Percentiles rank a stretch among this genome's conserved stretches.
Conservation (phyloP, 257 asterid species). For the Jasminum sambac region DNA sequence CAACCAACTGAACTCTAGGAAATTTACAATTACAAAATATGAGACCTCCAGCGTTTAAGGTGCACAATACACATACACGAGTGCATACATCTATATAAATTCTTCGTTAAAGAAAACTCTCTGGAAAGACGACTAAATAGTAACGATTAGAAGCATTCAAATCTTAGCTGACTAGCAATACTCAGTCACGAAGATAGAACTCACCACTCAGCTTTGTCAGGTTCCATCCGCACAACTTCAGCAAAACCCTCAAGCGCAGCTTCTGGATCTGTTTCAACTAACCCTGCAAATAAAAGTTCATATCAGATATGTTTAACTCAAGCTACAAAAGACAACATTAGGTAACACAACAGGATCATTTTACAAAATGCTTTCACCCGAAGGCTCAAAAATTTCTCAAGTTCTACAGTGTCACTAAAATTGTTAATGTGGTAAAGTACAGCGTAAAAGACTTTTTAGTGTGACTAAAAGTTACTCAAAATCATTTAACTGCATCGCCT, state of each 20-base stretch:
- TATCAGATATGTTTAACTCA: neutral
- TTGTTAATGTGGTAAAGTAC: neutral
- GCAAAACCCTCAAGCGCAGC: constrained; percentile 93
- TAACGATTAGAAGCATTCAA: neutral
- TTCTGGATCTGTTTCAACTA: constrained; percentile 90
- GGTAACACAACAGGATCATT: neutral
- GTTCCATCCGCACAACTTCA: constrained; percentile 92
- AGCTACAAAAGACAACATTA: neutral
- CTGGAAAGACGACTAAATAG: neutral
- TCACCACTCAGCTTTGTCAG: constrained; percentile 96
- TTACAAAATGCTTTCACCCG: constrained; percentile 3
- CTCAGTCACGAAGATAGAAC: neutral
- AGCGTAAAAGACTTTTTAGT: neutral
- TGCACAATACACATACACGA: neutral
- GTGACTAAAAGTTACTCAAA: neutral
- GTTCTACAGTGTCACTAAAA: neutral
- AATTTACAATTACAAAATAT: neutral
- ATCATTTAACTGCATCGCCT: neutral
- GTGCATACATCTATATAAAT: no score
- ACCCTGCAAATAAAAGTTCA: constrained; percentile 46
- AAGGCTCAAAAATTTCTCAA: constrained; percentile 15
- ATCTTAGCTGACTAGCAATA: neutral
- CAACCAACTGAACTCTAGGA: neutral
- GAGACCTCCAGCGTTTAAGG: neutral
- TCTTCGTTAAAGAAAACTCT: neutral